Evolutionary conservation across 106 monocot genomes (phyloP), one percentile per base, ranked within the genome.

Genomic region (Allium fistulosum): DNA sequence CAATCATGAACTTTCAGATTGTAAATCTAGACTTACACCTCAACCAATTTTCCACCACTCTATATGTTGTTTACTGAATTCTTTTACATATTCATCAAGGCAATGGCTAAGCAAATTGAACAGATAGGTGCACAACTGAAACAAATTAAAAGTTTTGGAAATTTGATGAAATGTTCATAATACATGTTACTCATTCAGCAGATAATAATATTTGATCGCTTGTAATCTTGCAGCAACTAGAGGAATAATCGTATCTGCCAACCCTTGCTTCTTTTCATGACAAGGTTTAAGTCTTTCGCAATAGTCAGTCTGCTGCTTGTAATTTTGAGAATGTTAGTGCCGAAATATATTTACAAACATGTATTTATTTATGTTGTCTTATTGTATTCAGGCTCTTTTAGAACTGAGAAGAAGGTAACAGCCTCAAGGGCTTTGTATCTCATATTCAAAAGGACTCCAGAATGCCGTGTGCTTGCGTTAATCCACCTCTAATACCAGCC

Each of bases 41-140:
- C 37, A 37, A 37, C 37, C 37, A 37, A 37, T 37, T 37, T 37
- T 37, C 5, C 5, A 5, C 5, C 37, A 37, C 37, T 37, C 37
- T 37, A 4, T 37, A 37, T 61, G 9, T 63, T 6, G 7, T 65
- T 18, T 49, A 50, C 49, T 65, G 49, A 49, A 46, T 49, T 65
- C 17, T 65, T 49, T 18, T 65, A 17, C 22, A 17, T 65, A 17
- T 65, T 69, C 53, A 17, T 61, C 6, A 51, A 99, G 97, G 85
- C 87, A 63, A 99, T 87, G 97, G 53, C 84, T 27, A 88, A 93
- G 7, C 84, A 87, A 74, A 93, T 99, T 71, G 92, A 86, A 37
- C 86, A 87, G 69, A 97, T 89, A 86, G 74, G 65, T 9, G 48
- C 63, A 45, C 37, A 68, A 49, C 47, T 89, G 11, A 92, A 99